Percentiles rank a stretch among this genome's conserved stretches.
Evolutionary conservation across 2,329 filamentous ascomycete genomes (phyloP).

Genomic region (Chalaropsis ovoidea): DNA sequence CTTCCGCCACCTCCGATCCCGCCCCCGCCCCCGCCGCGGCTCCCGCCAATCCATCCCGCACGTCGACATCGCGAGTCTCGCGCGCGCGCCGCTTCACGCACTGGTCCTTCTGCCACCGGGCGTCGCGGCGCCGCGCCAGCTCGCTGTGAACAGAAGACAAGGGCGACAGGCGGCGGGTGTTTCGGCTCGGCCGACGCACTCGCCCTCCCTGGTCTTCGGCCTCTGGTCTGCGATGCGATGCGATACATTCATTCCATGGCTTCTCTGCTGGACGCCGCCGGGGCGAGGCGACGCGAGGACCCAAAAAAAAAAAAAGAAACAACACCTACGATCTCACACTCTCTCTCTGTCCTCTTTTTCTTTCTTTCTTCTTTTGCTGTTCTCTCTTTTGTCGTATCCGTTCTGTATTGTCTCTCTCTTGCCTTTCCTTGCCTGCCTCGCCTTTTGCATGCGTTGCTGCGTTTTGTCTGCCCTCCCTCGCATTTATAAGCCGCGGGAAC

Average conservation of each 20-base stretch:
- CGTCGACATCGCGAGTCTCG: neutral
- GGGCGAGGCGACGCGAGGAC: too few species aligned
- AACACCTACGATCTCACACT: neutral
- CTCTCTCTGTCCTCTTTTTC: neutral
- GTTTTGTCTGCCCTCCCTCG: neutral
- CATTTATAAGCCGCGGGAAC: neutral
- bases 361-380: neutral
- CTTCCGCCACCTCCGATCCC: neutral
- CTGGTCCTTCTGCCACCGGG: neutral
- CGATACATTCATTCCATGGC: too few species aligned
- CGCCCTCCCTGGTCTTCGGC: too few species aligned
- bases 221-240: too few species aligned
- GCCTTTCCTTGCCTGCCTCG: neutral
- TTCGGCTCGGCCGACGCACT: too few species aligned
- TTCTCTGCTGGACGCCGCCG: too few species aligned
- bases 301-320: too few species aligned
- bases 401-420: too few species aligned
- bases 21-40: neutral
- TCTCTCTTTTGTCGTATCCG: neutral
- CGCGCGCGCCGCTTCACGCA: neutral
- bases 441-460: neutral
- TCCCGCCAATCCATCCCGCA: neutral
- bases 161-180: neutral
- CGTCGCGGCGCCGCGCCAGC: neutral
- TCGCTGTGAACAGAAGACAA: slow-evolving; percentile 1